Base-by-base conservation (phyloP, 1,284 basidiomycete genomes). In the Ceratobasidium sp. region DNA sequence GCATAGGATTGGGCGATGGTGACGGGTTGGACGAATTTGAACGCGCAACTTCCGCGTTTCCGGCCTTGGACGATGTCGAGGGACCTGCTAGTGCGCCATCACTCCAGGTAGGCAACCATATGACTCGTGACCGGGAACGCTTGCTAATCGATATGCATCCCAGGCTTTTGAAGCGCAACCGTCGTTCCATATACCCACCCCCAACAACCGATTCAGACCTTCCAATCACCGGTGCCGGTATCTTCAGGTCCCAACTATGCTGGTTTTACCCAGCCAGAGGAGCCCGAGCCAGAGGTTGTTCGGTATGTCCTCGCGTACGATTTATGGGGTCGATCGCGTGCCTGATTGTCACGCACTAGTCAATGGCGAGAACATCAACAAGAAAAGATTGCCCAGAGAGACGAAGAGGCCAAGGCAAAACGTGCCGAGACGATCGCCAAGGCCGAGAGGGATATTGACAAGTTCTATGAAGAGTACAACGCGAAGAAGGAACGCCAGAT, bases 401-500 rank as follows among this genome's bases (percentile, higher is more conserved):
- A 88, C 80, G 94, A 93, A 76, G 88, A 86, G 58, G 92, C 92
- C 45, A 89, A 90, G 80, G 85, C 85, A 59, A 91, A 89, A 80
- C 90, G 92, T 77, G 92, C 94, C 77, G 94, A 97, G 78, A 94
- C 91, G 59, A 90, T 96, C 77, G 86, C 88, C 64, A 93, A 91
- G 80, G 97, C 97, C 23, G 96, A 98, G 81, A 88, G 90, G 77
- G 87, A 92, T 34, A 98, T 99, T 76, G 97, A 99, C 82, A 88
- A 92, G 78, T 99, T 98, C 81, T 99, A 99, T 81, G 94, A 95
- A 79, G 90, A 94, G 71, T 98, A 99, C 81, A 89, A 95, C 72
- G 85, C 87, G 75, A 92, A 94, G 84, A 98, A 97, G 84, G 94
- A 97, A 83, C 89, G 89, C 80, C 92, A 90, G 78, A 98, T 99